A percentile compares a stretch with the other conserved stretches of the same genome.
phyloP scores from a whole-genome alignment of 352 stramenopile species.

The Phytophthora pseudosyringae region DNA sequence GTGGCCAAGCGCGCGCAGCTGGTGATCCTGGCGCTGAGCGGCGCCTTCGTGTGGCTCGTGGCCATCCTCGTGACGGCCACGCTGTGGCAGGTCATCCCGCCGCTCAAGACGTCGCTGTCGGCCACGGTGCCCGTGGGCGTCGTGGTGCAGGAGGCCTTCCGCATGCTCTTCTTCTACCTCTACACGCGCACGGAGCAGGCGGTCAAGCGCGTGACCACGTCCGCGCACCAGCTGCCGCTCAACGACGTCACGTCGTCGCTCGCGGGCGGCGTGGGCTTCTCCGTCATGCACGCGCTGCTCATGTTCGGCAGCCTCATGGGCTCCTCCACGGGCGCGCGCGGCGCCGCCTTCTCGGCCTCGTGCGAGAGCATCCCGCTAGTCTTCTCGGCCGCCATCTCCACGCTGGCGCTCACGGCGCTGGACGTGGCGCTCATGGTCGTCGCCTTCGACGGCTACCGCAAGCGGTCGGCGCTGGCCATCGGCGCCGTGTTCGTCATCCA shows the following conservation, averaged over 20 bases:
- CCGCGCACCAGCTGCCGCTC: constrained; percentile 79
- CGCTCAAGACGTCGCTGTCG: constrained; percentile 74
- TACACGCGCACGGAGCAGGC: constrained; percentile 80
- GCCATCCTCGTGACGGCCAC: constrained; percentile 79
- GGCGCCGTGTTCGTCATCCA: constrained; percentile 72
- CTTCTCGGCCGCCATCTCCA: constrained; percentile 71
- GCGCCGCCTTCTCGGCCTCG: constrained; percentile 74
- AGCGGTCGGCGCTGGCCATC: constrained; percentile 53
- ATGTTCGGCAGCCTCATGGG: constrained; percentile 85
- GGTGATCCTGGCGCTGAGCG: constrained; percentile 81
- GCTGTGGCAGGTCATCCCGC: constrained; percentile 79
- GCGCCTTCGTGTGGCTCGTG: constrained; percentile 85
- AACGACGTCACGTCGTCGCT: constrained; percentile 87
- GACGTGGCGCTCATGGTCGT: constrained; percentile 87
- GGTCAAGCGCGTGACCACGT: constrained; percentile 79
- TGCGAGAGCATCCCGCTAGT: constrained; percentile 79
- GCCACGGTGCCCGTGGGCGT: constrained; percentile 78
- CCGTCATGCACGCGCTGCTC: constrained; percentile 85
- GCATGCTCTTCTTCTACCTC: constrained; percentile 73
- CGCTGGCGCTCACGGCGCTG: constrained; percentile 75
- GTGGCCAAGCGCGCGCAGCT: constrained; percentile 84
- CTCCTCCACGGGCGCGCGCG: constrained; percentile 68
- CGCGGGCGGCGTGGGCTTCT: constrained; percentile 80
- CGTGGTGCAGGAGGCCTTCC: constrained; percentile 75
- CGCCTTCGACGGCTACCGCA: constrained; percentile 84